Percentiles rank a stretch among this genome's conserved stretches.
Evolutionary conservation across 495 filamentous ascomycete genomes (phyloP).

Genomic region (Aspergillus nanangensis): DNA sequence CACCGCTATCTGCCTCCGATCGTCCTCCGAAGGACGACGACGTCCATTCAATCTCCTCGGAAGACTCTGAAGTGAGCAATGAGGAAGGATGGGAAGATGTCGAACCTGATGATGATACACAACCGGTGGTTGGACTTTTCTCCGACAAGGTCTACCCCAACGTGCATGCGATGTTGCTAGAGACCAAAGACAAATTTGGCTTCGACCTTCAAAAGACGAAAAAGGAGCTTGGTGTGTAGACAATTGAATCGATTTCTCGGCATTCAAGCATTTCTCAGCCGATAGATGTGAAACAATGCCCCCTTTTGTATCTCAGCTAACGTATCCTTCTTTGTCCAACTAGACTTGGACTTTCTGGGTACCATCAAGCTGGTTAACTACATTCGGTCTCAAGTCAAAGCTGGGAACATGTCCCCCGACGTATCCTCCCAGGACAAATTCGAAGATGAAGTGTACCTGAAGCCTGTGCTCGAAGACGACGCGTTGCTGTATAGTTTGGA

Average conservation of each 20-base stretch:
- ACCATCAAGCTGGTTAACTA: conserved; percentile 85
- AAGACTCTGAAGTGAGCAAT: conserved; percentile 46
- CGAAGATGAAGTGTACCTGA: conserved; percentile 69
- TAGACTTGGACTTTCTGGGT: conserved; percentile 75
- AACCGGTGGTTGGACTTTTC: conserved; percentile 64
- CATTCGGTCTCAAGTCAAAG: conserved; percentile 53
- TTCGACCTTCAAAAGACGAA: conserved; percentile 70
- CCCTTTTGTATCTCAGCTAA: conserved; percentile 19
- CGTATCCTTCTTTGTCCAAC: conserved; percentile 5
- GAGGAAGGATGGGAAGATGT: conserved; percentile 82
- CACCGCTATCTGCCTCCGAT: conserved; percentile 19
- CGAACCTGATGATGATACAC: conserved; percentile 63
- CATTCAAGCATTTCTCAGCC: conserved; percentile 9
- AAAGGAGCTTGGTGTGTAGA: conserved; percentile 55
- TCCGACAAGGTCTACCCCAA: conserved; percentile 64
- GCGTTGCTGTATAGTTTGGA: conserved; percentile 79
- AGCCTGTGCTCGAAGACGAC: conserved; percentile 87
- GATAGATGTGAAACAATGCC: too few species aligned
- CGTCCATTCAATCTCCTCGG: conserved; percentile 29
- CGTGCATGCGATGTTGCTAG: conserved; percentile 60
- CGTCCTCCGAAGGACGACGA: conserved; percentile 25
- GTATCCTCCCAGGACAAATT: conserved; percentile 56
- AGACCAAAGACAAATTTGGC: conserved; percentile 65
- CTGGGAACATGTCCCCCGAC: conserved; percentile 47
- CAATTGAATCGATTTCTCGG: conserved; percentile 7